Conservation (phyloP, 257 asterid species). For the Rauvolfia tetraphylla region DNA sequence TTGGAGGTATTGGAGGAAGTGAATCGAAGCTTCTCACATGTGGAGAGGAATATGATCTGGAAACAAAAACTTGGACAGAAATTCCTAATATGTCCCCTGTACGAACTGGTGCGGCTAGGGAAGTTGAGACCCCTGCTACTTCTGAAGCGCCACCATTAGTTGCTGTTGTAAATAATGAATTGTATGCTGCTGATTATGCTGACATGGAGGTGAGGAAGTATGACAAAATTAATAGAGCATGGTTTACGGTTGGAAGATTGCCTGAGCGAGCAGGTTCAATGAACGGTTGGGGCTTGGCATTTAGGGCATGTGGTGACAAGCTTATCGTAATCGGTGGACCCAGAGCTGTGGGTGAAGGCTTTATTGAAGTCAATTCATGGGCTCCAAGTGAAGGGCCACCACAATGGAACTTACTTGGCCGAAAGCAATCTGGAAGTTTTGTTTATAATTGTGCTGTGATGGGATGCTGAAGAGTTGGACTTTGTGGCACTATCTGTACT, state of each 20-base stretch:
- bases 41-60: constrained; percentile 50
- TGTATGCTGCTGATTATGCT: constrained; percentile 85
- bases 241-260: constrained; percentile 64
- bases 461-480: constrained; percentile 72
- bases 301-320: constrained; percentile 44
- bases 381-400: constrained; percentile 47
- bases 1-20: constrained; percentile 65
- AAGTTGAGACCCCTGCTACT: constrained; percentile 48
- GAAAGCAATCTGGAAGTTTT: constrained; percentile 72
- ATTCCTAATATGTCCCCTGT: constrained; percentile 84
- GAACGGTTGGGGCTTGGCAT: constrained; percentile 70
- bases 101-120: constrained; percentile 50
- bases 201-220: constrained; percentile 73
- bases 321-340: constrained; percentile 86
- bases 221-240: constrained; percentile 35
- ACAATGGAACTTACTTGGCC: constrained; percentile 64
- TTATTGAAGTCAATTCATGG: constrained; percentile 53
- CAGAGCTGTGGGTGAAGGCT: constrained; percentile 42
- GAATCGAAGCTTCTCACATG: constrained; percentile 45
- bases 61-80: constrained; percentile 58
- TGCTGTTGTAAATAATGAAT: constrained; percentile 71
- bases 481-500: constrained; percentile 26
- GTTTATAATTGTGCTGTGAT: constrained; percentile 98
- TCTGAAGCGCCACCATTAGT: constrained; percentile 88
- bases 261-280: constrained; percentile 74